phyloP scores from a whole-genome alignment of 441 rosid species.

The Brassica balearica region DNA sequence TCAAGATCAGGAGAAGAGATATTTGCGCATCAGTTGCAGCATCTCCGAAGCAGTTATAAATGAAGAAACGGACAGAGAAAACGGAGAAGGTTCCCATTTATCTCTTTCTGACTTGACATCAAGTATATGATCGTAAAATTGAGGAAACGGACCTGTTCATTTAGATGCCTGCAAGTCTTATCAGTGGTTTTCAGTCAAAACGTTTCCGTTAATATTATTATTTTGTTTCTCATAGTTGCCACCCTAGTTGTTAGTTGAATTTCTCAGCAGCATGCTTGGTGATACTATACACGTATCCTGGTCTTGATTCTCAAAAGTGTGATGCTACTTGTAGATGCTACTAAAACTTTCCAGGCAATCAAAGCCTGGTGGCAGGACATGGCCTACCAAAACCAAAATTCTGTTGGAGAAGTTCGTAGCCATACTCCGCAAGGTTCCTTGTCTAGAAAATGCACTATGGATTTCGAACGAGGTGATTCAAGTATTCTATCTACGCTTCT shows the following conservation, averaged over 20 bases:
- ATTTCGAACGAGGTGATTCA: conserved; percentile 57
- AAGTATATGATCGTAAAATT: conserved; percentile 4
- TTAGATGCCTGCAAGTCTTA: conserved; percentile 32
- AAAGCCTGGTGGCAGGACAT: conserved; percentile 96
- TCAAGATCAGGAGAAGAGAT: conserved; percentile 65
- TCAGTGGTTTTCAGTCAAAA: conserved; percentile 27
- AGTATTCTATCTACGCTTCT: conserved; percentile 10
- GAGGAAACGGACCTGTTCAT: background rate
- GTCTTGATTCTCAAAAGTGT: conserved; percentile 23
- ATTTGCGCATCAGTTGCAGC: conserved; percentile 42
- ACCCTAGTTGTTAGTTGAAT: conserved; percentile 10
- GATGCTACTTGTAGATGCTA: conserved; percentile 59
- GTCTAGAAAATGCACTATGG: conserved; percentile 43
- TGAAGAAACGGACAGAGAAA: conserved; percentile 45
- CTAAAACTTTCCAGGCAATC: conserved; percentile 73
- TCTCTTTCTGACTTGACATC: conserved; percentile 6
- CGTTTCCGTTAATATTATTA: too few species aligned
- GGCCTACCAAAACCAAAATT: conserved; percentile 60
- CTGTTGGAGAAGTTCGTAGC: conserved; percentile 47
- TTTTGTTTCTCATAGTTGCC: conserved; percentile 8
- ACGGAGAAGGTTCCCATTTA: conserved; percentile 54
- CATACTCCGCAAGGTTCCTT: conserved; percentile 44
- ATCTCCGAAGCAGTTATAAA: conserved; percentile 41
- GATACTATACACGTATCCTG: conserved; percentile 11
- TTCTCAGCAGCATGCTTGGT: conserved; percentile 19